phyloP scores from a whole-genome alignment of 495 filamentous ascomycete genomes.

The Penicillium crystallinum region DNA sequence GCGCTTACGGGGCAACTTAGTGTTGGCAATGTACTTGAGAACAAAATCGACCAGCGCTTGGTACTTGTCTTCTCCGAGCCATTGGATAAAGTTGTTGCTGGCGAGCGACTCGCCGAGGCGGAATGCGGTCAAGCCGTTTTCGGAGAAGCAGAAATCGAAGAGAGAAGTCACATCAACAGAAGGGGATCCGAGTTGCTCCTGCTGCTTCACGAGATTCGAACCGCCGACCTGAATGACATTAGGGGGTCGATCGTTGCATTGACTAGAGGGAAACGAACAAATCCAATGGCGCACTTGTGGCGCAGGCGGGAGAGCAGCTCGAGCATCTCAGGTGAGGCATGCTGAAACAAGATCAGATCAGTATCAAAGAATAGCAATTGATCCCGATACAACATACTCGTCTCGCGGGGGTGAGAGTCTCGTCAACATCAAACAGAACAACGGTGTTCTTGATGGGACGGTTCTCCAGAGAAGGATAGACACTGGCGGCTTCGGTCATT shows the following conservation, averaged over 20 bases:
- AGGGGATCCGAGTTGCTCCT: slow-evolving; percentile 79
- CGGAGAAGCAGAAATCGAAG: slow-evolving; percentile 95
- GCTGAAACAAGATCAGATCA: slow-evolving; percentile 31
- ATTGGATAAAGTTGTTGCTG: slow-evolving; percentile 79
- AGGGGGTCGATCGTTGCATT: slow-evolving; percentile 5
- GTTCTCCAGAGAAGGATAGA: slow-evolving; percentile 70
- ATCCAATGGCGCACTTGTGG: slow-evolving; percentile 87
- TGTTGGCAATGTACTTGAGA: slow-evolving; percentile 82
- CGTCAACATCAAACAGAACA: slow-evolving; percentile 90
- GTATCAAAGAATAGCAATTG: slow-evolving; percentile 4
- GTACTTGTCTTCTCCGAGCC: slow-evolving; percentile 89
- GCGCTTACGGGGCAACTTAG: slow-evolving; percentile 79
- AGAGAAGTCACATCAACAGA: slow-evolving; percentile 63
- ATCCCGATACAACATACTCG: slow-evolving; percentile 45
- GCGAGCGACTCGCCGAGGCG: slow-evolving; percentile 68
- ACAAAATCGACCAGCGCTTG: slow-evolving; percentile 81
- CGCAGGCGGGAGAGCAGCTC: slow-evolving; percentile 70
- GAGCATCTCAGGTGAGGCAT: slow-evolving; percentile 74
- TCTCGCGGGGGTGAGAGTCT: slow-evolving; percentile 75
- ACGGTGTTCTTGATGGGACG: slow-evolving; percentile 87
- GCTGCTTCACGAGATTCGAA: slow-evolving; percentile 84
- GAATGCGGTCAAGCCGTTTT: slow-evolving; percentile 92
- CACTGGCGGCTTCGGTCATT: slow-evolving; percentile 45
- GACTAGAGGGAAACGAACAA: slow-evolving; percentile 41
- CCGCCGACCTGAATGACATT: slow-evolving; percentile 54